These are phyloP conservation scores for Hyparrhenia diplandra DNA, from an alignment of 176 grass and related monocot species.

Conservation along the genomic window DNA sequence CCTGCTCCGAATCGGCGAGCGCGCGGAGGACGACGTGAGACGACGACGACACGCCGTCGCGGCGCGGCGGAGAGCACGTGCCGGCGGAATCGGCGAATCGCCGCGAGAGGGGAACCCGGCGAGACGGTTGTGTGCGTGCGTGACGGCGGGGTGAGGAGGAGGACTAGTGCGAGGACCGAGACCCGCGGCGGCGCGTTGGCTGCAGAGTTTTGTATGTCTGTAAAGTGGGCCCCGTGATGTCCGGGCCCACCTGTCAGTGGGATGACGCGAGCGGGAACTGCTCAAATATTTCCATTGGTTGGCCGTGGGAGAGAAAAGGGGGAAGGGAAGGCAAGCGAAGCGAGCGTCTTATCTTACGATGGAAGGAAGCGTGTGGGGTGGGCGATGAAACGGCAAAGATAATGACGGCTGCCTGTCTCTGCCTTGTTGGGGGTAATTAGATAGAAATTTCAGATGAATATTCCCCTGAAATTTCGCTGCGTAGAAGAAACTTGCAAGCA, in stretches of 20 bases:
- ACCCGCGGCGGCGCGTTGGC: not conserved
- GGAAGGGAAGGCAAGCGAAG: not conserved
- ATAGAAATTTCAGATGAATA: not conserved
- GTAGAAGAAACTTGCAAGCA: not conserved
- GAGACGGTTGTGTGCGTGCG: not conserved
- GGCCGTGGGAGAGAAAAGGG: not conserved
- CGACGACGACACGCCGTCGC: not conserved
- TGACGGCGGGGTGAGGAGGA: not conserved
- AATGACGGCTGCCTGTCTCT: too few relatives aligned
- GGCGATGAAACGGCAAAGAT: not conserved
- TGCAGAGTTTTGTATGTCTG: not conserved
- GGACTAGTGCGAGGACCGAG: not conserved
- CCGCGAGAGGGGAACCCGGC: constrained; percentile 2
- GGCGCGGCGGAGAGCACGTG: not conserved
- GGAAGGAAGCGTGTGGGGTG: not conserved
- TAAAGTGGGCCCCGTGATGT: fast-evolving
- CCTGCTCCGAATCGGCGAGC: not conserved
- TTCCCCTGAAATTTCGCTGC: not conserved
- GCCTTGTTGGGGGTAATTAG: too few relatives aligned
- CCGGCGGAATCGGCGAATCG: not conserved
- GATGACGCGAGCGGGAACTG: not conserved
- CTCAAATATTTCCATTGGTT: not conserved
- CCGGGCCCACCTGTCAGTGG: not conserved
- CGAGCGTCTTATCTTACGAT: not conserved
- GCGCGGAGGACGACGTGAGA: not conserved